Evolutionary conservation across 2,329 filamentous ascomycete genomes (phyloP).

Genomic region (Byssoonygena ceratinophila): DNA sequence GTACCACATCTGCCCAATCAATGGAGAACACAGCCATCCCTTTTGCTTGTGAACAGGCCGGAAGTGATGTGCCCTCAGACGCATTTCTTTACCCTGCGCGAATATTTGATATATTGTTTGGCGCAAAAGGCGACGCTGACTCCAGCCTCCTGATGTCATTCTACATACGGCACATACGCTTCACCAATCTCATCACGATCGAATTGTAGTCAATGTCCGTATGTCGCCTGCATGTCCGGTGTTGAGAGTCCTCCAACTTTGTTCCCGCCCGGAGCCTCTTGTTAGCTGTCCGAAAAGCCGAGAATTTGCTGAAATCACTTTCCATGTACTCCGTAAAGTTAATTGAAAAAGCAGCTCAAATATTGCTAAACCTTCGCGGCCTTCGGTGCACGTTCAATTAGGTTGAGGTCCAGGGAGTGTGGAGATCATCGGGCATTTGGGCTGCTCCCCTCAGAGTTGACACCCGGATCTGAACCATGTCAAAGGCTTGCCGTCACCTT

Average conservation of each 20-base stretch:
- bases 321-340: too few species aligned
- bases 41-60: background rate
- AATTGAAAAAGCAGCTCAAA: too few species aligned
- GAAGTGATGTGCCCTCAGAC: background rate
- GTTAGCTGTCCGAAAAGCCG: too few species aligned
- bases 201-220: background rate
- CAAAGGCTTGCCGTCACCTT: too few species aligned
- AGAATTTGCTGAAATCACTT: too few species aligned
- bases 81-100: background rate
- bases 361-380: background rate
- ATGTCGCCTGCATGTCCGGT: background rate
- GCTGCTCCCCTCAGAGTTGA: too few species aligned
- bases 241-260: background rate
- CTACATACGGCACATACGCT: background rate
- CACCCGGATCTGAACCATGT: too few species aligned
- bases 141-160: background rate
- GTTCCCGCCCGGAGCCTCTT: background rate
- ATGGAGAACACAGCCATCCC: background rate
- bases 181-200: background rate
- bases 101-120: background rate
- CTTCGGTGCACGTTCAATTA: background rate
- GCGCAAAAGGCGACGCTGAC: background rate
- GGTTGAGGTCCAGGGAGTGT: background rate
- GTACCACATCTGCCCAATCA: background rate
- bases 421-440: background rate